Evolutionary conservation across 768 basidiomycete genomes (phyloP), one percentile per base, ranked within the genome.

Genomic region (Calocera cornea): DNA sequence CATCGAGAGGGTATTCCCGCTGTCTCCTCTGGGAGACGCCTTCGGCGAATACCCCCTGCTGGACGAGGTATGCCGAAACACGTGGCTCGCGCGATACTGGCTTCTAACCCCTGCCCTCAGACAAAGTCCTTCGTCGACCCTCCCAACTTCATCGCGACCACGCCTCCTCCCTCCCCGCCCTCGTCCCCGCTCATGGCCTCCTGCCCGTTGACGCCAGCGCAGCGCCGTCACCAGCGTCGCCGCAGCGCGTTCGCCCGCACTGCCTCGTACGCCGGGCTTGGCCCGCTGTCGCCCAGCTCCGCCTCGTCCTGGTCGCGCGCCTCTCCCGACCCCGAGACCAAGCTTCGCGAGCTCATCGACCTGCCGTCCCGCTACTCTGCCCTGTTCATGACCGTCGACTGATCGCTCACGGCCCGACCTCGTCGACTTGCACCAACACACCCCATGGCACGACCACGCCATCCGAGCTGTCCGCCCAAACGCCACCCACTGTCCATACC

Each of bases 11-110:
- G 76, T 76, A 72, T 74, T 70, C 69, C 73, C 71, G 68, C 68
- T 69, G 10, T 65, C 68, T 38, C 65, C 70, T 33, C 64, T 69
- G 66, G 68, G 72, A 50, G 70, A 67, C 7, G 68, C 73, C 69
- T 71, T 73, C 70, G 72, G 70, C 67, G 75, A 78, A 66, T 76
- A 80, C 80, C 66, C 79, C 73, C 73, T 76, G 77, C 49, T 75
- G 75, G 69, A 73, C 77, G 69, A 34, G 34, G 69, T 19, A 65
- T n/a, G 44, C 60, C 27, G 40, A 44, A 66, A 33, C 50, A 63
- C 41, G 69, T 44, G 31, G 64, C 31, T 33, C 54, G n/a, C 24
- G 14, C 54, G 14, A 60, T 19, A 10, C 2, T 22, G 7, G 5
- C 44, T 17, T 47, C 44, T 19, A 3, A 8, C 5, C 24, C 16